A percentile compares a stretch with the other conserved stretches of the same genome.
These are phyloP conservation scores for Nicotiana knightiana DNA, from an alignment of 257 asterid genomes.

Conservation along the genomic window DNA sequence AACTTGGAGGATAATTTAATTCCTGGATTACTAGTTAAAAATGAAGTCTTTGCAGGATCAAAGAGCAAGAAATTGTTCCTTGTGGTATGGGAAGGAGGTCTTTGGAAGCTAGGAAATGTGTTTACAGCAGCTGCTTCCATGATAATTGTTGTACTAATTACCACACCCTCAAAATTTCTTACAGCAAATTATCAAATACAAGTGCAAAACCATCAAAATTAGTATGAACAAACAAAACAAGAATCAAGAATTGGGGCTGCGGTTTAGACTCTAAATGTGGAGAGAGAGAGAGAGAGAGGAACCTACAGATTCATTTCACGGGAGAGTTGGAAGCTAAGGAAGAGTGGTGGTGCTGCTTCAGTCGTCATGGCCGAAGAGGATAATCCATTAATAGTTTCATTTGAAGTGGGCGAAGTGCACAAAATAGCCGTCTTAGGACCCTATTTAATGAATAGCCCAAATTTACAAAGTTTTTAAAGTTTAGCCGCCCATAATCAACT, in stretches of 20 bases:
- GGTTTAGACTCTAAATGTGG: neutral
- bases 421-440: no score
- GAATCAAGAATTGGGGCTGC: neutral
- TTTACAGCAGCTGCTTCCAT: slow-evolving; percentile 45
- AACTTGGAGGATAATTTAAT: slow-evolving; percentile 12
- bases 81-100: slow-evolving; percentile 22
- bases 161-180: neutral
- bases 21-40: slow-evolving; percentile 23
- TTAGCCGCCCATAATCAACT: no score
- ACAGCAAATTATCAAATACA: neutral
- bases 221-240: neutral
- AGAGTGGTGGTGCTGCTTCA: neutral
- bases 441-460: no score
- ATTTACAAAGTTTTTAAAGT: no score
- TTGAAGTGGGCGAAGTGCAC: neutral
- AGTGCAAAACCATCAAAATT: neutral
- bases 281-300: neutral
- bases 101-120: slow-evolving; percentile 32
- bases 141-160: neutral
- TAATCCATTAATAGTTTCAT: neutral
- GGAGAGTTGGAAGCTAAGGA: neutral
- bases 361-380: neutral
- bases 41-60: slow-evolving; percentile 13
- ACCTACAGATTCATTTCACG: neutral
- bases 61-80: slow-evolving; percentile 7